phyloP scores from a whole-genome alignment of 2,329 filamentous ascomycete species.

The Fusarium fujikuroi region DNA sequence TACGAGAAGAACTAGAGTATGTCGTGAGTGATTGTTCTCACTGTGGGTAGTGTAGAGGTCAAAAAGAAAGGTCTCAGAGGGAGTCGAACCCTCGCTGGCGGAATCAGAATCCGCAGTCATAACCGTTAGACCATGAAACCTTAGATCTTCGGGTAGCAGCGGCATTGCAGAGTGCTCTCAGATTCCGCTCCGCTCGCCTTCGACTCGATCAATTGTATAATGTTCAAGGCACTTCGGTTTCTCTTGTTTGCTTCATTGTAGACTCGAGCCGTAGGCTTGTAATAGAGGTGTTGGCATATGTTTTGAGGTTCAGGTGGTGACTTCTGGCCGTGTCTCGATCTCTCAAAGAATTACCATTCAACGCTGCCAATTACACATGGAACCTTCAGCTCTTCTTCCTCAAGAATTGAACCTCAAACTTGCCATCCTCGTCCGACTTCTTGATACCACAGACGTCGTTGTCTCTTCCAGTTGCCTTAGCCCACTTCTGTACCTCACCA shows the following conservation, averaged over 20 bases:
- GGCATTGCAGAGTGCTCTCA: neutral
- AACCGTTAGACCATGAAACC: neutral
- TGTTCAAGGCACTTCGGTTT: neutral
- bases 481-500: neutral
- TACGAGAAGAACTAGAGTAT: conserved; percentile 70
- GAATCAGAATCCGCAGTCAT: neutral
- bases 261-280: neutral
- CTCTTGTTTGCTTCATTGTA: neutral
- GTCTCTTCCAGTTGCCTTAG: neutral
- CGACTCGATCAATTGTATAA: no score
- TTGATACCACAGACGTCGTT: neutral
- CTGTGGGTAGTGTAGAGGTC: neutral
- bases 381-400: neutral
- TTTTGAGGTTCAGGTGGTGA: neutral
- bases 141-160: neutral
- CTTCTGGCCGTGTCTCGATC: neutral
- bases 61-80: neutral
- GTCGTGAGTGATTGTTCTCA: no score
- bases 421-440: neutral
- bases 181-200: neutral
- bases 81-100: neutral
- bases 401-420: neutral
- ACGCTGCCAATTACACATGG: no score
- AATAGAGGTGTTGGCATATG: rapidly evolving
- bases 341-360: neutral